Conservation (phyloP, 192 early-diverging fungal species). For the Linnemannia exigua region DNA sequence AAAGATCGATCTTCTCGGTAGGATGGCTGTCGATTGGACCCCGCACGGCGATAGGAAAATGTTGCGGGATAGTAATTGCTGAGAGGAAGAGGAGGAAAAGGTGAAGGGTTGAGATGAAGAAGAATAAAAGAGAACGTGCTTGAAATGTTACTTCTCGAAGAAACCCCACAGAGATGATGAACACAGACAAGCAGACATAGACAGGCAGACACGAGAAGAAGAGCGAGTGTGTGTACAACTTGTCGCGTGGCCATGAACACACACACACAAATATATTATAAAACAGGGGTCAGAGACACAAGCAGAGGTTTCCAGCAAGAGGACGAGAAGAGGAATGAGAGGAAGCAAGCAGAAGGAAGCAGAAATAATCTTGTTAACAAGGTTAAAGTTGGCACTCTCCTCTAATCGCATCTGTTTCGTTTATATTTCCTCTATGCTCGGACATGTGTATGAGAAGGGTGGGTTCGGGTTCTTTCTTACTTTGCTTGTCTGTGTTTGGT, state of each 20-base stretch:
- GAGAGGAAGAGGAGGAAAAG: neutral
- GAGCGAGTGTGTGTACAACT: neutral
- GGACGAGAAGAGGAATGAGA: neutral
- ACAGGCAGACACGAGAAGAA: neutral
- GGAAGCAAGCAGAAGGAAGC: neutral
- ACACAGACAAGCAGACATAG: neutral
- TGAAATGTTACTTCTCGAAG: neutral
- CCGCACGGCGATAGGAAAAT: neutral
- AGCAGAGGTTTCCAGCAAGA: no score
- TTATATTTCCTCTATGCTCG: neutral
- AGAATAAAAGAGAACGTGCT: neutral
- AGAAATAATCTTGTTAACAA: neutral
- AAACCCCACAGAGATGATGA: neutral
- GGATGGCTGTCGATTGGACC: neutral
- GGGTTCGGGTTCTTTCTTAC: neutral
- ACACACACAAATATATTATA: neutral
- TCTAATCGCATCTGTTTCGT: neutral
- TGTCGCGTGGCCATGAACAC: slow-evolving; percentile 1
- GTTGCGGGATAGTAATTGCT: neutral
- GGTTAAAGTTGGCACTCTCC: neutral
- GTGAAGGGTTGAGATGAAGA: neutral
- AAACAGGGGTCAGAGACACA: neutral
- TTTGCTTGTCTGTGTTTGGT: neutral
- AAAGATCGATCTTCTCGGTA: neutral
- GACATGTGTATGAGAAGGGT: neutral